A percentile compares a stretch with the other conserved stretches of the same genome.
phyloP scores from a whole-genome alignment of 208 protist species.

The Trypanosoma congolense region DNA sequence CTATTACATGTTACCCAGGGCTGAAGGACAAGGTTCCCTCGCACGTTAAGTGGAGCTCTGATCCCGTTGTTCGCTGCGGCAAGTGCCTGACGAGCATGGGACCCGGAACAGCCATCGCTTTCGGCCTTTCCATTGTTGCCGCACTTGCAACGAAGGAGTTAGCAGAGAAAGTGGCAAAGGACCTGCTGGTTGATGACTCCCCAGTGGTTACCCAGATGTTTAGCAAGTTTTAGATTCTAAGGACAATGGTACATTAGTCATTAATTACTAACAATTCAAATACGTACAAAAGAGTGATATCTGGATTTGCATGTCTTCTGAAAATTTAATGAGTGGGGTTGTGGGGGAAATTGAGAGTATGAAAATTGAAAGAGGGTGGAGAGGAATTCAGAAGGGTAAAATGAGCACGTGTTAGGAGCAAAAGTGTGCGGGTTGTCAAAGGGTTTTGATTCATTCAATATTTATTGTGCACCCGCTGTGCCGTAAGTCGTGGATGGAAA shows the following conservation, averaged over 20 bases:
- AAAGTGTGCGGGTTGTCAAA: too few relatives aligned
- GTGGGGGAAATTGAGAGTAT: too few relatives aligned
- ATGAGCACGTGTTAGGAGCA: too few relatives aligned
- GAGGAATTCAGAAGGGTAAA: too few relatives aligned
- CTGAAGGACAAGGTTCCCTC: conserved; percentile 72
- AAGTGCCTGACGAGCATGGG: conserved; percentile 84
- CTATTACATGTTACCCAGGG: conserved; percentile 72
- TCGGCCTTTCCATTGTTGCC: conserved; percentile 69
- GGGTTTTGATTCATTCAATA: too few relatives aligned
- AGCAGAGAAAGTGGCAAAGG: conserved; percentile 58
- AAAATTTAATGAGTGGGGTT: too few relatives aligned
- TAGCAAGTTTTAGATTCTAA: conserved; percentile 12
- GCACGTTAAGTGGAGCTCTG: conserved; percentile 36
- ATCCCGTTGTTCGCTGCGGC: conserved; percentile 67
- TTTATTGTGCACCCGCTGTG: too few relatives aligned
- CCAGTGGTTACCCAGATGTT: conserved; percentile 22
- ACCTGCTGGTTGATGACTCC: conserved; percentile 56
- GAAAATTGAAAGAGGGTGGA: too few relatives aligned
- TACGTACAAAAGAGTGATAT: too few relatives aligned
- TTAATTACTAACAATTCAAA: neutral
- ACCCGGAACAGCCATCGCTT: conserved; percentile 82
- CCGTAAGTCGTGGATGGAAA: too few relatives aligned
- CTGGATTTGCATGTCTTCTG: too few relatives aligned
- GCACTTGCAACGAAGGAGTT: conserved; percentile 57
- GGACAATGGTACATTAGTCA: neutral